Conservation (phyloP, 768 basidiomycete species). For the Porpolomopsis calyptriformis region DNA sequence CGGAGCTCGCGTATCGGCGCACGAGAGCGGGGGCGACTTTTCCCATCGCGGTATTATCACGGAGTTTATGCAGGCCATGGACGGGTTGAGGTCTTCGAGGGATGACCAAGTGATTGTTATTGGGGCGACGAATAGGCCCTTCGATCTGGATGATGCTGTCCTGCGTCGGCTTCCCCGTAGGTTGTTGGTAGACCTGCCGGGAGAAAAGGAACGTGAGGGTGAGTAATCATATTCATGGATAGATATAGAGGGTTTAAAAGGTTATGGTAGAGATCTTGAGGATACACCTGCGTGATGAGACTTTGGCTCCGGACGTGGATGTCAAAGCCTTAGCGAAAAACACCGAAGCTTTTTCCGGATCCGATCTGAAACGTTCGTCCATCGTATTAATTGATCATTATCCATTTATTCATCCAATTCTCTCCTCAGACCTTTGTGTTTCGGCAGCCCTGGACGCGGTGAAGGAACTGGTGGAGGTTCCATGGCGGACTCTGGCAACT, state of each 20-base stretch:
- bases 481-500: slow-evolving; percentile 62
- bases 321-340: slow-evolving; percentile 49
- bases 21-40: slow-evolving; percentile 67
- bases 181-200: slow-evolving; percentile 81
- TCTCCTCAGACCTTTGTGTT: slow-evolving; percentile 73
- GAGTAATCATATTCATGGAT: slow-evolving; percentile 12
- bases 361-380: slow-evolving; percentile 85
- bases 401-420: neutral
- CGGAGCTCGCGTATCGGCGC: slow-evolving; percentile 68
- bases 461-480: slow-evolving; percentile 72
- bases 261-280: slow-evolving; percentile 62
- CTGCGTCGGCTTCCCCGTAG: slow-evolving; percentile 80
- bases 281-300: slow-evolving; percentile 79
- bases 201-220: slow-evolving; percentile 79
- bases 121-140: slow-evolving; percentile 88
- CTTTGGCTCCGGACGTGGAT: slow-evolving; percentile 53
- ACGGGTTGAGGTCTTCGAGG: slow-evolving; percentile 71
- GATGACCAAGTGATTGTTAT: slow-evolving; percentile 83
- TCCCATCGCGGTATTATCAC: slow-evolving; percentile 85
- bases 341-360: slow-evolving; percentile 85
- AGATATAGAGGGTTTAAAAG: slow-evolving; percentile 6
- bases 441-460: slow-evolving; percentile 86
- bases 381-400: neutral
- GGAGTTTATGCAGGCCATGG: slow-evolving; percentile 96
- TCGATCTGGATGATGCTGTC: slow-evolving; percentile 87